Conservation (phyloP, 441 rosid genomes). For the Gossypium lobatum region DNA sequence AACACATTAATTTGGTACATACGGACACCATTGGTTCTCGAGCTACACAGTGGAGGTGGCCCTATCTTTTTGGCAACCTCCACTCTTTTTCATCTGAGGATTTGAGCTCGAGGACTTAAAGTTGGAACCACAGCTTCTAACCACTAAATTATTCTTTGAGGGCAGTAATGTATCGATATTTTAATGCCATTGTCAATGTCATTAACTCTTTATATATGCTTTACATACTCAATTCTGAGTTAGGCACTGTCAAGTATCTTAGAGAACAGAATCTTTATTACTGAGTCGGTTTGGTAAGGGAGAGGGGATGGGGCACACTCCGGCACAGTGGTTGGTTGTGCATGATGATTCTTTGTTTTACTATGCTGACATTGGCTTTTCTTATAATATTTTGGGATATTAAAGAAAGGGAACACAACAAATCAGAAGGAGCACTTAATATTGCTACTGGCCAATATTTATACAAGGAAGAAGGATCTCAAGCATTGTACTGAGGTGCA, state of each 20-base stretch:
- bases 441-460: conserved; percentile 80
- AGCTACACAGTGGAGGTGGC: no score
- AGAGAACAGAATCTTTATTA: neutral
- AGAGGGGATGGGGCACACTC: neutral
- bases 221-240: neutral
- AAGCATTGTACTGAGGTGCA: conserved; percentile 46
- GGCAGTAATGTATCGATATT: neutral
- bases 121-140: conserved; percentile 1
- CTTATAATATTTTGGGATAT: conserved; percentile 21
- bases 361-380: conserved; percentile 2
- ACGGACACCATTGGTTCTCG: no score
- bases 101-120: neutral
- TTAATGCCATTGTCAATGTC: neutral
- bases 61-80: neutral
- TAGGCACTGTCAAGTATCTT: neutral
- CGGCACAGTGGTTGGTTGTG: neutral
- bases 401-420: conserved; percentile 89
- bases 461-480: conserved; percentile 44
- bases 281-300: neutral
- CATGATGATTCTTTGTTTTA: neutral
- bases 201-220: neutral
- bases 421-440: conserved; percentile 97
- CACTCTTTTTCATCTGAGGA: neutral
- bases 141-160: neutral
- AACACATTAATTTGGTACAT: no score